phyloP scores from a whole-genome alignment of 2,329 filamentous ascomycete species.

The Fragosphaeria purpurea region DNA sequence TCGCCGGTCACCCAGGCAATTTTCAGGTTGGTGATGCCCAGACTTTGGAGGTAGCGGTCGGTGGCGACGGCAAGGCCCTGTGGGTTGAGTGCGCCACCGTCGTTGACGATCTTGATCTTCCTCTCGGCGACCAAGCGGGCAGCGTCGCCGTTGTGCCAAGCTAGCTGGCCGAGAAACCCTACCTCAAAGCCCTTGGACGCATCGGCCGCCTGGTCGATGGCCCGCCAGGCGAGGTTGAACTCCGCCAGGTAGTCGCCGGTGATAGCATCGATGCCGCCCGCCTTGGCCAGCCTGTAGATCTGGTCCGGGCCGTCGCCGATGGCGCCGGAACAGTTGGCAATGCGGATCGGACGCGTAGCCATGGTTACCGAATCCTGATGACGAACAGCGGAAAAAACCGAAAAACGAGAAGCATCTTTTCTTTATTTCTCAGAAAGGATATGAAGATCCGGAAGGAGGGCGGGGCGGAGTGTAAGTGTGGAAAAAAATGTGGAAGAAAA shows the following conservation, averaged over 20 bases:
- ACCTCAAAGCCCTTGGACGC: constrained; percentile 21
- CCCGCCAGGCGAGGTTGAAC: constrained; percentile 23
- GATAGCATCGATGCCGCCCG: constrained; percentile 15
- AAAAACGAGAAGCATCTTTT: no score
- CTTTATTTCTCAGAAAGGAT: no score
- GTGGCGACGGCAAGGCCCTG: constrained; percentile 29
- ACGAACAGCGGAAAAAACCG: no score
- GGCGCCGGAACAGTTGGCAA: constrained; percentile 27
- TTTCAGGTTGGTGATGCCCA: constrained; percentile 18
- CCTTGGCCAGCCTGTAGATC: constrained; percentile 23
- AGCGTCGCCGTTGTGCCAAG: constrained; percentile 11
- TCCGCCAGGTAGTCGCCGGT: constrained; percentile 19
- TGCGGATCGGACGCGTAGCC: constrained; percentile 20
- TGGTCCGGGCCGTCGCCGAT: constrained; percentile 27
- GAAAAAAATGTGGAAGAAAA: no score
- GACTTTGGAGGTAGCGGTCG: constrained; percentile 1
- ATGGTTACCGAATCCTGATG: neutral
- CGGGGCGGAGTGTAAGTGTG: no score
- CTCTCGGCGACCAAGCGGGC: constrained; percentile 22
- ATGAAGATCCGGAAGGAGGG: no score
- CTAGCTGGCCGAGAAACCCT: constrained; percentile 20
- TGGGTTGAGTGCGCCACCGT: constrained; percentile 43
- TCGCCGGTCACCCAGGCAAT: constrained; percentile 37
- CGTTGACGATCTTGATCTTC: constrained; percentile 35
- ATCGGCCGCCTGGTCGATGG: constrained; percentile 18